A percentile compares a stretch with the other conserved stretches of the same genome.
Conservation (phyloP, 2,329 filamentous ascomycete species). For the Aureobasidium sp. region DNA sequence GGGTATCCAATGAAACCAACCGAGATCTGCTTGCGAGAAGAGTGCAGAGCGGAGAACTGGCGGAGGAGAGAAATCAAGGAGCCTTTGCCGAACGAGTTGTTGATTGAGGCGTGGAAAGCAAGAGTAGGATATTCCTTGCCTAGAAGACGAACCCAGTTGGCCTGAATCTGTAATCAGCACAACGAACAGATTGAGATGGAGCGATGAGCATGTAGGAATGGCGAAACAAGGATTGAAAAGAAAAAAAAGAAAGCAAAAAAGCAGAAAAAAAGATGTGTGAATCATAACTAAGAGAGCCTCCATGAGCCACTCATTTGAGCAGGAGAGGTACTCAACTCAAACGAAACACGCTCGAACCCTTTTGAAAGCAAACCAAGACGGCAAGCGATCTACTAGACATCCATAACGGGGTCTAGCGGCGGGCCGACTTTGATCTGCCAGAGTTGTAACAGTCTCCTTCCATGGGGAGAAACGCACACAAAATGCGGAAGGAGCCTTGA, state of each 20-base stretch:
- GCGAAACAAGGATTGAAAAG: slow-evolving; percentile 18
- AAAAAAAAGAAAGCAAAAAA: slow-evolving; percentile 19
- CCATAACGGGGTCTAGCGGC: slow-evolving; percentile 58
- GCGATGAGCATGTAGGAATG: background rate
- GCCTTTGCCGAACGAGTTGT: slow-evolving; percentile 94
- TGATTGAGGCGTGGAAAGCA: slow-evolving; percentile 90
- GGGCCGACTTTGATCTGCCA: slow-evolving; percentile 87
- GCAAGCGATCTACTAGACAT: slow-evolving; percentile 60
- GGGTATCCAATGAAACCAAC: slow-evolving; percentile 86
- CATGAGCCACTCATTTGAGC: slow-evolving; percentile 54
- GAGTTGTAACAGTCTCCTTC: slow-evolving; percentile 96
- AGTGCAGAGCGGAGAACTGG: slow-evolving; percentile 86
- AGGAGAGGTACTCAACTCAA: slow-evolving; percentile 93
- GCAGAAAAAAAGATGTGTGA: slow-evolving; percentile 62
- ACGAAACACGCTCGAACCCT: slow-evolving; percentile 73
- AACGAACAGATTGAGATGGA: background rate
- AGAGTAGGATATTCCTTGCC: slow-evolving; percentile 90
- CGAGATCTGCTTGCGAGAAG: slow-evolving; percentile 87
- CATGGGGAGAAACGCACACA: slow-evolving; percentile 54
- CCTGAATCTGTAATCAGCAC: slow-evolving; percentile 49
- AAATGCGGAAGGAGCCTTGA: slow-evolving; percentile 66
- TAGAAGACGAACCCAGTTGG: slow-evolving; percentile 81
- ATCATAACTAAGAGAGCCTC: slow-evolving; percentile 98
- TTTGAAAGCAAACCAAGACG: slow-evolving; percentile 83
- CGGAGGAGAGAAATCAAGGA: slow-evolving; percentile 85